phyloP scores from a whole-genome alignment of 257 asterid species.

The Nicotiana sylvestris region DNA sequence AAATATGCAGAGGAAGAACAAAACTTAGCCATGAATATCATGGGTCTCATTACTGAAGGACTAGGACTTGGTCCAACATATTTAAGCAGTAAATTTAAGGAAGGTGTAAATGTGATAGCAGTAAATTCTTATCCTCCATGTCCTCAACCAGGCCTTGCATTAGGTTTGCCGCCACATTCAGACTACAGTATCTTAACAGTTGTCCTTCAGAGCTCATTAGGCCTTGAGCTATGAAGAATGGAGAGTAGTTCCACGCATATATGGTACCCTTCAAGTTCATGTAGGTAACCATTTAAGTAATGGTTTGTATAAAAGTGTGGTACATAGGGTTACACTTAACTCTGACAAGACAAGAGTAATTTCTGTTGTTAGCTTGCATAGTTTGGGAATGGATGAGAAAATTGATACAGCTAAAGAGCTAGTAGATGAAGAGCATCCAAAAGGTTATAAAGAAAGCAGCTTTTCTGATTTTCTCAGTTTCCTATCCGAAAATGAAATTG shows the following conservation, averaged over 20 bases:
- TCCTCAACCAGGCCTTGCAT: conserved; percentile 31
- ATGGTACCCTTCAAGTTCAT: conserved; percentile 30
- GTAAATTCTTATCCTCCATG: conserved; percentile 44
- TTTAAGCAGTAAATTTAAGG: conserved; percentile 19
- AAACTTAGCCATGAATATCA: conserved; percentile 20
- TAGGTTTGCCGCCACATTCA: conserved; percentile 54
- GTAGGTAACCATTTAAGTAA: conserved; percentile 52
- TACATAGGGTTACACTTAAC: conserved; percentile 28
- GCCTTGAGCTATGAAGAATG: conserved; percentile 31
- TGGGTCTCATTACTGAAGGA: conserved; percentile 34
- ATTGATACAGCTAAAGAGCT: conserved; percentile 33
- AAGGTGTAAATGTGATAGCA: conserved; percentile 40
- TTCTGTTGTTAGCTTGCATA: conserved; percentile 42
- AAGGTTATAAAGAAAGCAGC: conserved; percentile 35
- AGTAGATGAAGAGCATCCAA: conserved; percentile 27
- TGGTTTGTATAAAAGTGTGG: conserved; percentile 33
- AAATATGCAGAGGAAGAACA: conserved; percentile 27
- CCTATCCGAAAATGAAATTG: neutral
- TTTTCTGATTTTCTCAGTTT: conserved; percentile 14
- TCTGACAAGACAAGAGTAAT: conserved; percentile 24
- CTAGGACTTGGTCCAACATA: conserved; percentile 40
- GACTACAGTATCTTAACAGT: conserved; percentile 40
- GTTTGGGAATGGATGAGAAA: conserved; percentile 44
- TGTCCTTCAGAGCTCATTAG: conserved; percentile 30
- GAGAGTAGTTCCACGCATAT: conserved; percentile 24